These are phyloP conservation scores for Penstemon barbatus DNA, from an alignment of 257 asterid genomes.

Conservation along the genomic window DNA sequence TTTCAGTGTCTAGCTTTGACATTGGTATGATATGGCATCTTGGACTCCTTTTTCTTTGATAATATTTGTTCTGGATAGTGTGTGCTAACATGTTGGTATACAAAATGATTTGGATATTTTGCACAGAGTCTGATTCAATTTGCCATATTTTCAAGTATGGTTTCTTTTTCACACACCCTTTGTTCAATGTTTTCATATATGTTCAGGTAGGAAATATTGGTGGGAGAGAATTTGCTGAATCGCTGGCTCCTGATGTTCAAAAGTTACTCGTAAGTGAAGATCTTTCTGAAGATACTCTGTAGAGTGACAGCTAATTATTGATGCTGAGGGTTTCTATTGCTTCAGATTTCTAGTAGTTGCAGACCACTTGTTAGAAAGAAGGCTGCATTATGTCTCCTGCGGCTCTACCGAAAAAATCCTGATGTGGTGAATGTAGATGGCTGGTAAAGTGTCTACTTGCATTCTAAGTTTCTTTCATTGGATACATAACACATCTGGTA, in stretches of 20 bases:
- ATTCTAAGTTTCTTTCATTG: conserved; percentile 20
- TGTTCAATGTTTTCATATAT: conserved; percentile 25
- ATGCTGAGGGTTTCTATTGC: conserved; percentile 34
- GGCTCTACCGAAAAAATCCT: conserved; percentile 92
- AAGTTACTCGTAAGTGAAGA: conserved; percentile 81
- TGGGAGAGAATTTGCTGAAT: conserved; percentile 98
- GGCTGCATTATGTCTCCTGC: conserved; percentile 95
- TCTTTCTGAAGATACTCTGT: conserved; percentile 30
- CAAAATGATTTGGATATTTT: conserved; percentile 2
- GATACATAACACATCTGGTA: conserved; percentile 18
- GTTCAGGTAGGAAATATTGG: conserved; percentile 98
- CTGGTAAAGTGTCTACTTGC: conserved; percentile 54
- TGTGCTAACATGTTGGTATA: not conserved
- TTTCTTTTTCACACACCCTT: conserved; percentile 21
- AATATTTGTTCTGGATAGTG: conserved; percentile 21
- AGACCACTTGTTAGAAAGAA: conserved; percentile 99
- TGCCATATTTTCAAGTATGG: conserved; percentile 6
- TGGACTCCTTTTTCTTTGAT: conserved; percentile 5
- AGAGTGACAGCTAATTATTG: conserved; percentile 22
- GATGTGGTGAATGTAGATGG: conserved; percentile 98
- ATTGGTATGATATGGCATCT: conserved; percentile 55
- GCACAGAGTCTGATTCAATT: not conserved
- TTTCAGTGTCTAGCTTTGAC: conserved; percentile 99
- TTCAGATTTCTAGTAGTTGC: conserved; percentile 93
- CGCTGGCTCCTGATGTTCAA: conserved; percentile 99